Conservation (phyloP, 257 asterid genomes). For the Solanum neorickii region DNA sequence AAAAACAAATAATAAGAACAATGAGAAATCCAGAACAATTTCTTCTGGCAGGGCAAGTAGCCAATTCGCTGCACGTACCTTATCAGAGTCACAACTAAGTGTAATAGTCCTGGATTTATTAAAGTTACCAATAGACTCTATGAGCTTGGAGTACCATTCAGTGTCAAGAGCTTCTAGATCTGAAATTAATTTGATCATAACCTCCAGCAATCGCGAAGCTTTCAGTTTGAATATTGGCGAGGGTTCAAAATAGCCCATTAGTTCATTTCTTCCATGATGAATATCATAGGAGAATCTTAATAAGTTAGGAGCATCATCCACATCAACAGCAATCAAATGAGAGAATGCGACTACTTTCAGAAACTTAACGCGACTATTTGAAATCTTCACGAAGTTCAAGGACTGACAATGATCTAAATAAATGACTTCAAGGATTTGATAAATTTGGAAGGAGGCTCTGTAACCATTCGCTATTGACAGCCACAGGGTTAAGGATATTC, state of each 20-base stretch:
- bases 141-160: background rate
- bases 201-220: background rate
- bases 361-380: background rate
- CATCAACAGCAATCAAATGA: background rate
- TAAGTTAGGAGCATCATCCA: background rate
- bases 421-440: background rate
- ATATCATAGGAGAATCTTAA: background rate
- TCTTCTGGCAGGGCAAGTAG: background rate
- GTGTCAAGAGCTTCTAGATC: background rate
- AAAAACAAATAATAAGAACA: background rate
- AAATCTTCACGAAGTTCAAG: background rate
- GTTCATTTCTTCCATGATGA: background rate
- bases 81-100: background rate
- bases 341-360: background rate
- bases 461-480: too few relatives aligned
- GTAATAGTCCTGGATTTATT: background rate
- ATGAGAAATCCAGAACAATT: background rate
- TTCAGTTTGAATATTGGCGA: background rate
- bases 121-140: background rate
- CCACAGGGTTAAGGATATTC: background rate
- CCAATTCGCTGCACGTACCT: background rate
- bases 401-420: background rate
- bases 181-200: background rate
- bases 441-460: too few relatives aligned
- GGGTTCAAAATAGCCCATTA: background rate